These are phyloP conservation scores for Cordyceps fumosorosea DNA, from an alignment of 2,329 filamentous ascomycete genomes.

Conservation along the genomic window DNA sequence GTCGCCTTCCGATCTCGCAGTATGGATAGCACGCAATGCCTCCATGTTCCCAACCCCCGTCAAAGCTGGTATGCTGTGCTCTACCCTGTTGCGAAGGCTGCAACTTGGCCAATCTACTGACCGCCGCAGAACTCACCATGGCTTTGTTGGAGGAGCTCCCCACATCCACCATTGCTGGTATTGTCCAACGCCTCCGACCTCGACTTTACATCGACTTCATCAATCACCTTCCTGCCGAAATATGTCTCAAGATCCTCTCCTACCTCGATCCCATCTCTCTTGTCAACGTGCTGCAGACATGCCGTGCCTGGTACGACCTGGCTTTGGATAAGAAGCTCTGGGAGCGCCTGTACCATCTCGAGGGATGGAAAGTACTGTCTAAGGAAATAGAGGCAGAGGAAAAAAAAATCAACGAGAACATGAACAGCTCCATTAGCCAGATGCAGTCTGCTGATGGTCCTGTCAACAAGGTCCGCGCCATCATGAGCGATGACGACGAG, in stretches of 20 bases:
- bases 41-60: slow-evolving; percentile 41
- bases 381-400: slow-evolving; percentile 63
- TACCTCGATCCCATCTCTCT: slow-evolving; percentile 79
- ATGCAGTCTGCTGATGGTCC: slow-evolving; percentile 45
- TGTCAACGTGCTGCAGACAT: slow-evolving; percentile 71
- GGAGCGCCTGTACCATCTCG: slow-evolving; percentile 72
- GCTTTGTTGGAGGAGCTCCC: slow-evolving; percentile 70
- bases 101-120: not conserved
- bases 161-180: slow-evolving; percentile 70
- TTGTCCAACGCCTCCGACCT: slow-evolving; percentile 74
- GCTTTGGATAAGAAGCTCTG: slow-evolving; percentile 81
- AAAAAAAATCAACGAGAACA: slow-evolving; percentile 44
- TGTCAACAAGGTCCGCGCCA: slow-evolving; percentile 48
- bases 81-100: not conserved
- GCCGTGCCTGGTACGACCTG: slow-evolving; percentile 72
- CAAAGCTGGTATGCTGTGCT: slow-evolving; percentile 40
- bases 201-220: slow-evolving; percentile 92
- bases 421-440: slow-evolving; percentile 31
- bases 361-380: slow-evolving; percentile 75
- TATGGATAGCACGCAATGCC: slow-evolving; percentile 45
- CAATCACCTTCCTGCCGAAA: slow-evolving; percentile 75
- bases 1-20: slow-evolving; percentile 38
- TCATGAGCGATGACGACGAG: slow-evolving; percentile 43
- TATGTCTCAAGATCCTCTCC: slow-evolving; percentile 82
- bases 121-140: slow-evolving; percentile 65